Base-by-base conservation (phyloP, 1,139 yeast species). In the Kodamaea suecica region DNA sequence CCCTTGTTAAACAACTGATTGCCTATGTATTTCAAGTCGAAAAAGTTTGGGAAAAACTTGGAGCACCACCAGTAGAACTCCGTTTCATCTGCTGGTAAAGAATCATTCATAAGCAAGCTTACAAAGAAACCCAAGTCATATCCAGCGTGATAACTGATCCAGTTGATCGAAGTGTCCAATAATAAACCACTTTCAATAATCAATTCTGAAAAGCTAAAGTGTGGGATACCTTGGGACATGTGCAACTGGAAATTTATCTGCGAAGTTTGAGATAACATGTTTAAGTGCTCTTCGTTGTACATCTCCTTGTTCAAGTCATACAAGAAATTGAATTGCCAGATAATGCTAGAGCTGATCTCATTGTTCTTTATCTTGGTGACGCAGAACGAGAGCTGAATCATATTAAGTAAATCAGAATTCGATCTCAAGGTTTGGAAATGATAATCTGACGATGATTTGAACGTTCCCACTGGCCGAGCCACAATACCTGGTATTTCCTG, bases 401-500 rank as follows among this genome's bases (percentile, higher is more conserved):
- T 77, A 47, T 83, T 83, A 44, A 90, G 64, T 38, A 92, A 70
- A 59, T 94, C 98, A 3, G 94, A 86, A 58, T 92, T 92, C 7
- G 95, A 74, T 52, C 98, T 75, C 61, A 92, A 74, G 0, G 97
- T 92, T 60, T 92, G 98, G 57, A 92, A 92, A 59, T 92, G 97
- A 59, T 88, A 92, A 57, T 92, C 98, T 19, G 86, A 76, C 10
- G 94, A 84, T 7, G 94, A 80, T 50, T 87, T 80, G 62, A 92
- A 92, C 8, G 88, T 79, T n/a, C 98, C 98, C 42, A 92, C 86
- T 9, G 98, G 98, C 47, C 98, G 76, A 1, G 96, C 96, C 17
- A 92, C 85, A 23, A 94, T 86, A 0, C 98, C 98, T 0, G 97
- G 97, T 54, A 92, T 88, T 58, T 92, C 97, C 40, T 95, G 90